A percentile compares a stretch with the other conserved stretches of the same genome.
Conservation (phyloP, 306 rosid species). For the Lathyrus aphaca region DNA sequence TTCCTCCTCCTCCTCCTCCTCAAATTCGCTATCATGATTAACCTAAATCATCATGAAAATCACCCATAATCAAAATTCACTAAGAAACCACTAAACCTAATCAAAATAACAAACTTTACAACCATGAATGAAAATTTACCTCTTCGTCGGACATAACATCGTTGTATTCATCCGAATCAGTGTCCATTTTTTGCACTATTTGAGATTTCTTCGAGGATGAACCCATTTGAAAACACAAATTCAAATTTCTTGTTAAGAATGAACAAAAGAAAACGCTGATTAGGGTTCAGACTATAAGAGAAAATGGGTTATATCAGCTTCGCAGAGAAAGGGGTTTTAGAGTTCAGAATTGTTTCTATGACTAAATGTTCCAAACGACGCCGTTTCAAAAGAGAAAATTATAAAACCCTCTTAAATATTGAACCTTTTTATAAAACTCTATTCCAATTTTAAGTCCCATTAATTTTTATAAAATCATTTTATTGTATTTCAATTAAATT, state of each 20-base stretch:
- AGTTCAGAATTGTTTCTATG: no score
- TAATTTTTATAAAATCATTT: no score
- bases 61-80: conserved; percentile 15
- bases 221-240: conserved; percentile 45
- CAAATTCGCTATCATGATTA: conserved; percentile 35
- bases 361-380: no score
- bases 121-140: conserved; percentile 30
- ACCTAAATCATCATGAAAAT: conserved; percentile 35
- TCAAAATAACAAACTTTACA: not conserved
- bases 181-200: conserved; percentile 35
- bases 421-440: no score
- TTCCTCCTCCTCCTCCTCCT: conserved; percentile 34
- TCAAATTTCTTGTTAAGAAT: not conserved
- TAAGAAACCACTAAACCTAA: conserved; percentile 1
- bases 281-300: no score
- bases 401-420: no score
- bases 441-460: no score
- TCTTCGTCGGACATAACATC: conserved; percentile 42
- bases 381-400: no score
- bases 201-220: conserved; percentile 48
- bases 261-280: not conserved
- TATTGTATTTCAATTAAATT: no score
- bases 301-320: no score
- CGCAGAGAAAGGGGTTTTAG: no score
- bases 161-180: conserved; percentile 47